Conservation (phyloP, 805 yeast genomes). For the Metschnikowia lunata region DNA sequence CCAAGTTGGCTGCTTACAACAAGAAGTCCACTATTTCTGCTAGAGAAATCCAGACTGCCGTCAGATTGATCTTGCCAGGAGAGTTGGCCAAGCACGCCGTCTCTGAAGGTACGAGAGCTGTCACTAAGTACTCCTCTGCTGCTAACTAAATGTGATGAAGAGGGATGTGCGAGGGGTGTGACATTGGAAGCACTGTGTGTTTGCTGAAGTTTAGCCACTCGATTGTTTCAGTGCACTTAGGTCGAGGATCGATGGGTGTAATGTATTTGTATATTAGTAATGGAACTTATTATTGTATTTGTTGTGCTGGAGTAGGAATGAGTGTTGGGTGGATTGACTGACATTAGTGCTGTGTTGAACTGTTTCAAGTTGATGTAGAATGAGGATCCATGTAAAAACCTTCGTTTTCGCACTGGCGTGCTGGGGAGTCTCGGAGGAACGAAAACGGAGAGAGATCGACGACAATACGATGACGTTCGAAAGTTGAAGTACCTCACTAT, state of each 20-base stretch:
- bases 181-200: slow-evolving; percentile 16
- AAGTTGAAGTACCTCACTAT: too few relatives aligned
- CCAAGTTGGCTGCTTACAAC: slow-evolving; percentile 39
- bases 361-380: too few relatives aligned
- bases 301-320: too few relatives aligned
- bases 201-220: slow-evolving; percentile 9
- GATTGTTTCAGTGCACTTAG: slow-evolving; percentile 16
- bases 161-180: slow-evolving; percentile 13
- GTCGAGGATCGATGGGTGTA: slow-evolving; percentile 18
- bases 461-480: too few relatives aligned
- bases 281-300: slow-evolving; percentile 19
- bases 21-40: slow-evolving; percentile 38
- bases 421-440: too few relatives aligned
- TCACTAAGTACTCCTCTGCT: slow-evolving; percentile 37
- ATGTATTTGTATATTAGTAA: slow-evolving; percentile 23
- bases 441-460: too few relatives aligned
- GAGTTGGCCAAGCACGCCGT: slow-evolving; percentile 39
- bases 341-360: too few relatives aligned
- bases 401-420: too few relatives aligned
- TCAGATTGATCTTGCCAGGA: slow-evolving; percentile 38
- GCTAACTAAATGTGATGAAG: slow-evolving; percentile 24
- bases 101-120: slow-evolving; percentile 39
- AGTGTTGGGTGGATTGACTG: too few relatives aligned
- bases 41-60: slow-evolving; percentile 37
- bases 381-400: too few relatives aligned